Evolutionary conservation across 495 filamentous ascomycete species (phyloP).

Genomic region (Aspergillus hancockii): DNA sequence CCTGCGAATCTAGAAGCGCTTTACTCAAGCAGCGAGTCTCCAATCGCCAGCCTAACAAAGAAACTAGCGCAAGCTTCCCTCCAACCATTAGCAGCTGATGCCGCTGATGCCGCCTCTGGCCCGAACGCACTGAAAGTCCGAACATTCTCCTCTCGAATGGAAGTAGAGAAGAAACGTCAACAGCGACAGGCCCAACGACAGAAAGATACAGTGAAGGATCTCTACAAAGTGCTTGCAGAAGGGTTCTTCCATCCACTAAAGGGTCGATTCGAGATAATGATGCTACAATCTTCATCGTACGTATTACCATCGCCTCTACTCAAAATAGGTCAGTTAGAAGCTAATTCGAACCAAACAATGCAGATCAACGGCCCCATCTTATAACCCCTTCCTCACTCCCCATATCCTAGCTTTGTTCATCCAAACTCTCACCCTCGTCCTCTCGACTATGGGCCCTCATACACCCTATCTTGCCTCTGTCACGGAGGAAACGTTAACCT

Average conservation of each 20-base stretch:
- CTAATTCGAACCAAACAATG: constrained; percentile 7
- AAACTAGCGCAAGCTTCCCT: constrained; percentile 70
- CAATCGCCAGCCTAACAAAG: constrained; percentile 60
- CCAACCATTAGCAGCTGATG: constrained; percentile 71
- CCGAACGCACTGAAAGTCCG: constrained; percentile 83
- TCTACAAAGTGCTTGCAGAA: constrained; percentile 71
- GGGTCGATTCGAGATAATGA: constrained; percentile 47
- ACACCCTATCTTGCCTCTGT: constrained; percentile 45
- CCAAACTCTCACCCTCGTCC: constrained; percentile 50
- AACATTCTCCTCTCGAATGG: constrained; percentile 73
- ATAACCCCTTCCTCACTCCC: constrained; percentile 44
- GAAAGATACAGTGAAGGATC: constrained; percentile 66
- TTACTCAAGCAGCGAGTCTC: constrained; percentile 50
- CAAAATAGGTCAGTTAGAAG: neutral
- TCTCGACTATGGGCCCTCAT: constrained; percentile 52
- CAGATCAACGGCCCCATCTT: constrained; percentile 37
- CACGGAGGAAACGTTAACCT: constrained; percentile 46
- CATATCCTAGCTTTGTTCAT: constrained; percentile 53
- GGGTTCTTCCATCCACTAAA: constrained; percentile 82
- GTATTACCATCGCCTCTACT: constrained; percentile 6
- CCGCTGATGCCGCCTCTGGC: constrained; percentile 68
- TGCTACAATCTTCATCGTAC: constrained; percentile 46
- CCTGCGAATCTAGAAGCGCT: constrained; percentile 55
- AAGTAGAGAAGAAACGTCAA: constrained; percentile 64
- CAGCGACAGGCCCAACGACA: constrained; percentile 42